Base-by-base conservation (phyloP, 1,284 basidiomycete genomes). In the Cerrena zonata region DNA sequence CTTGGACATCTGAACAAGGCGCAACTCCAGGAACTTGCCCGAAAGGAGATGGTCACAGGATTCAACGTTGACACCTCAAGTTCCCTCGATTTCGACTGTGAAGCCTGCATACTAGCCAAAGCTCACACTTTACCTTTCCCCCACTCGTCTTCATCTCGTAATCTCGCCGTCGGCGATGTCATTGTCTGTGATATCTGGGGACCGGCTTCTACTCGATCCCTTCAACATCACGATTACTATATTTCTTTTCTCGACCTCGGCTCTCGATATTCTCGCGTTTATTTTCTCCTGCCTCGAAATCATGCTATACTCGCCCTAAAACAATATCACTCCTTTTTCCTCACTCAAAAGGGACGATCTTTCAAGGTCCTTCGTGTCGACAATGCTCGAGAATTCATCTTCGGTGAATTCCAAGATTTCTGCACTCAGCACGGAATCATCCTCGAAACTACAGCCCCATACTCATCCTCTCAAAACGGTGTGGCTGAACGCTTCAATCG, bases 151-250 rank as follows among this genome's bases (percentile, higher is more conserved):
- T 13, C 49, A 55, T 13, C 63, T 65, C 2, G 53, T 48, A 57
- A 39, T 10, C 46, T 49, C 45, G 44, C 70, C 50, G n/a, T n/a
- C n/a, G 69, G 69, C 1, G 66, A 70, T 27, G 57, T 69, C 2
- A 57, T 70, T 12, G 65, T 70, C 45, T 62, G 60, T 2, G 70
- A 75, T 48, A 30, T 71, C 3, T 73, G 71, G 72, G 72, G 71
- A n/a, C 65, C 65, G 22, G 49, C 71, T 2, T 52, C 48, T 2
- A 55, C 62, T 2, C 40, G 55, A 44, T 64, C 65, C 1, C 48
- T 65, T 19, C 51, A 60, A 1, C 50, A 59, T 1, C 45, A 59
- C 12, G 36, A n/a, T 1, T 71, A 69, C 49, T 62, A 55, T 37
- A 49, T 60, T n/a, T 56, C 57, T 0, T 66, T 64, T 54, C 67